phyloP scores from a whole-genome alignment of 2,329 filamentous ascomycete species.

The Hypoxylon sp. region DNA sequence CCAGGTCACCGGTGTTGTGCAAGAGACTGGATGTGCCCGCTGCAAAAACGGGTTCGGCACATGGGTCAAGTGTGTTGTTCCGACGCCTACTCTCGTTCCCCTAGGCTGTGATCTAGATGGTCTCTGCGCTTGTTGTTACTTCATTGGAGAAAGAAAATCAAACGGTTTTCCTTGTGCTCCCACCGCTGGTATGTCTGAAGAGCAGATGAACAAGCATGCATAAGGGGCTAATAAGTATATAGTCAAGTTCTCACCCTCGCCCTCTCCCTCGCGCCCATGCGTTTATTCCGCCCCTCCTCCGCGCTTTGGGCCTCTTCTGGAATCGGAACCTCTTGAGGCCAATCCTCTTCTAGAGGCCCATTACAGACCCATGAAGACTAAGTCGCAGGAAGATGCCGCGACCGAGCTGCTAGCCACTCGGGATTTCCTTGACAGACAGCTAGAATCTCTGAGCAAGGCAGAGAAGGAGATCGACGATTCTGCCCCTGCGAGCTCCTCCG shows the following conservation, averaged over 20 bases:
- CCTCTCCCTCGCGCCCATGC: too few species aligned
- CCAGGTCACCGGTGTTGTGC: not conserved
- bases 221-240: not conserved
- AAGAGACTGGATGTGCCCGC: not conserved
- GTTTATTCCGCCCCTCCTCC: too few species aligned
- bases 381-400: not conserved
- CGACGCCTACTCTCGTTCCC: not conserved
- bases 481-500: not conserved
- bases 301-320: too few species aligned
- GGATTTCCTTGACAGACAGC: not conserved
- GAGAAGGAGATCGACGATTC: not conserved
- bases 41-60: not conserved
- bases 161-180: too few species aligned
- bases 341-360: too few species aligned
- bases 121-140: conserved; percentile 1
- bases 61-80: not conserved
- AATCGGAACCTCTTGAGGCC: too few species aligned
- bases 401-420: not conserved
- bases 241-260: not conserved
- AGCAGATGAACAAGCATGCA: not conserved
- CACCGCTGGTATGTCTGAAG: not conserved
- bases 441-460: not conserved
- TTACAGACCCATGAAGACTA: too few species aligned
- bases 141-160: not conserved
- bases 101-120: not conserved